Percentiles rank a stretch among this genome's conserved stretches.
Evolutionary conservation across 768 basidiomycete species (phyloP).

Genomic region (Leucocoprinus sp.): DNA sequence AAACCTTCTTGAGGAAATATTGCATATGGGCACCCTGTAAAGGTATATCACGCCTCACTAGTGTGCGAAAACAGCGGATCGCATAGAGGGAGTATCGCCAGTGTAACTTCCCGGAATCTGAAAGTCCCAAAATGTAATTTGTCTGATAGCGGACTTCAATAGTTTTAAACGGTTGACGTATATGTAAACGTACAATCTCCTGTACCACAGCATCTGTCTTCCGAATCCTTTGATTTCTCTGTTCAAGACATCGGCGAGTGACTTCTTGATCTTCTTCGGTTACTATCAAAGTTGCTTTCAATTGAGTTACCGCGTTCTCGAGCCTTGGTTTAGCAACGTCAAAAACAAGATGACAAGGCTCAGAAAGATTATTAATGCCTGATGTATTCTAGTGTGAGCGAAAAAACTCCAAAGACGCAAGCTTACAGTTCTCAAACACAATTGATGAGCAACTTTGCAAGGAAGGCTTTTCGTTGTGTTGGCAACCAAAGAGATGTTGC

Average conservation of each 20-base stretch:
- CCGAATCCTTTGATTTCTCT: constrained; percentile 36
- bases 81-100: constrained; percentile 77
- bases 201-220: constrained; percentile 33
- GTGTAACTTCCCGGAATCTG: constrained; percentile 54
- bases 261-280: constrained; percentile 29
- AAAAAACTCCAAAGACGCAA: background rate
- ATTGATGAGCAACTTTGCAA: constrained; percentile 65
- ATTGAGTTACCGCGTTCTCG: constrained; percentile 24
- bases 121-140: constrained; percentile 43
- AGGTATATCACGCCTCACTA: constrained; percentile 59
- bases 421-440: constrained; percentile 55
- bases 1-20: constrained; percentile 52
- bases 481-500: constrained; percentile 57
- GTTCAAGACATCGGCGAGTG: constrained; percentile 31
- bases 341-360: constrained; percentile 52
- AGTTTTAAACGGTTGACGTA: background rate
- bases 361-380: constrained; percentile 56
- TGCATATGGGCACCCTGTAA: constrained; percentile 38
- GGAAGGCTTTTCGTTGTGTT: constrained; percentile 83
- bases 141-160: constrained; percentile 11
- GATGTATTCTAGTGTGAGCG: background rate
- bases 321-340: constrained; percentile 38
- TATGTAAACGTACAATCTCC: constrained; percentile 31
- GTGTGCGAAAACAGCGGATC: constrained; percentile 54
- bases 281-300: constrained; percentile 30